phyloP scores from a whole-genome alignment of 768 basidiomycete genomes.

The Lentinula raphanica region DNA sequence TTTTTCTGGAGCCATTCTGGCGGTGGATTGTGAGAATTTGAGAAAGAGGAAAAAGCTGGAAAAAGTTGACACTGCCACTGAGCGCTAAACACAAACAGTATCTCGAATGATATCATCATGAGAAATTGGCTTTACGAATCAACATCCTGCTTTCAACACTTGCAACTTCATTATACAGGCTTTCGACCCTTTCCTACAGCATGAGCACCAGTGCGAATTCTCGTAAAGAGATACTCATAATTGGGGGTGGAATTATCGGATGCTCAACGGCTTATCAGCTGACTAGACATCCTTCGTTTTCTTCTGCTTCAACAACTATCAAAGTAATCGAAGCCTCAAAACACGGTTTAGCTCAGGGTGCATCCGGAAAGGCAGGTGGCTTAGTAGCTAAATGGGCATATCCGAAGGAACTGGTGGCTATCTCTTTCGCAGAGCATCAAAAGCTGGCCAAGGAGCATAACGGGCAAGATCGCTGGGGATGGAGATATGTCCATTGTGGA shows the following conservation, averaged over 20 bases:
- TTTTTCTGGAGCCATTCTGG: background rate
- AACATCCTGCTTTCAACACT: too few species aligned
- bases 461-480: slow-evolving; percentile 77
- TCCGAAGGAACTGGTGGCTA: slow-evolving; percentile 58
- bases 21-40: background rate
- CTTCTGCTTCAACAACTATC: slow-evolving; percentile 34
- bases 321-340: slow-evolving; percentile 71
- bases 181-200: background rate
- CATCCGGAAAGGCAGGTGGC: slow-evolving; percentile 81
- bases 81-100: background rate
- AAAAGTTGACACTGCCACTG: background rate
- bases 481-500: slow-evolving; percentile 69
- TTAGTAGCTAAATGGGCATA: slow-evolving; percentile 86
- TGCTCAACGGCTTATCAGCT: slow-evolving; percentile 81
- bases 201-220: background rate
- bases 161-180: too few species aligned
- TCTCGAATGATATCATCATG: too few species aligned
- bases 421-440: slow-evolving; percentile 74
- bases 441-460: slow-evolving; percentile 63
- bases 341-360: slow-evolving; percentile 67
- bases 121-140: too few species aligned
- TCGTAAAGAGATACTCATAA: slow-evolving; percentile 53
- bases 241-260: slow-evolving; percentile 87
- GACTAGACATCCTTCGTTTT: slow-evolving; percentile 48
- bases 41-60: background rate